Conservation (phyloP, 139 green algal genomes). For the Gonium pectorale region DNA sequence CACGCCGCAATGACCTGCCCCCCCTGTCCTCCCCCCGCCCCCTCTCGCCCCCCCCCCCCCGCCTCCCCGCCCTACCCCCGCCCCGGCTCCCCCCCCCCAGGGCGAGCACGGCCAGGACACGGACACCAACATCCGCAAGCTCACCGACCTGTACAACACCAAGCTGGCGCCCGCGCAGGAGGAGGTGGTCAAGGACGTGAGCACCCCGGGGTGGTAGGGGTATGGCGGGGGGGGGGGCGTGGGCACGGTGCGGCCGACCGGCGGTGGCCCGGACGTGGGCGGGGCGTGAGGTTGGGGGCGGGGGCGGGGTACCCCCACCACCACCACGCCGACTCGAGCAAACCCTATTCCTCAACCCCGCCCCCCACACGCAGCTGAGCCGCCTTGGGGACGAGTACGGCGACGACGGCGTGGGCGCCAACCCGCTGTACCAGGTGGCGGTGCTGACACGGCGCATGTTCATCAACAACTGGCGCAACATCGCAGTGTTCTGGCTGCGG, state of each 20-base stretch:
- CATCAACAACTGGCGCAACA: constrained; percentile 75
- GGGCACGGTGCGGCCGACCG: too few relatives aligned
- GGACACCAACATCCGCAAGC: constrained; percentile 1
- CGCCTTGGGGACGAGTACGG: constrained; percentile 4
- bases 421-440: constrained; percentile 29
- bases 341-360: too few relatives aligned
- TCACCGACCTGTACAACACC: neutral
- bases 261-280: too few relatives aligned
- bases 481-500: constrained; percentile 80
- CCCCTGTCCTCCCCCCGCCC: too few relatives aligned
- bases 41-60: too few relatives aligned
- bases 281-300: too few relatives aligned
- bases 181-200: neutral
- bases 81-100: neutral
- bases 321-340: too few relatives aligned
- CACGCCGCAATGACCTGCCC: too few relatives aligned
- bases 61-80: too few relatives aligned
- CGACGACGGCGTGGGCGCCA: neutral
- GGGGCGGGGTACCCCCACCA: too few relatives aligned
- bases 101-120: constrained; percentile 25
- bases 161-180: neutral
- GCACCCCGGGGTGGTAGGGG: too few relatives aligned
- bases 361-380: constrained; percentile 12
- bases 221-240: too few relatives aligned
- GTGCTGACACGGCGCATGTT: constrained; percentile 59